Conservation (phyloP, 2,329 filamentous ascomycete species). For the Calonectria pauciramosa region DNA sequence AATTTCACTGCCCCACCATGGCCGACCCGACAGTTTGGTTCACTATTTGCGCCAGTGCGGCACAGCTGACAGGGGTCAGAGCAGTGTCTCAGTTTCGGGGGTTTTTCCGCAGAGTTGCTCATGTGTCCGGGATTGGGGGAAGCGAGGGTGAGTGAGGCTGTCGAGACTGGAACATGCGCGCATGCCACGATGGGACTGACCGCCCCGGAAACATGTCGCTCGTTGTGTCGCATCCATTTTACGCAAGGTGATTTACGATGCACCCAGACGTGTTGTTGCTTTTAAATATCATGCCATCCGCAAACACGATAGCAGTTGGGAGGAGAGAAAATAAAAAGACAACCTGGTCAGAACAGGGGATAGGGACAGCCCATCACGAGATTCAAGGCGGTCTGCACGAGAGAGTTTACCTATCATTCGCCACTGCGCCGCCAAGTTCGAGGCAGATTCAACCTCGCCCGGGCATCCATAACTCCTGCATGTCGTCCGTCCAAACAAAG, state of each 20-base stretch:
- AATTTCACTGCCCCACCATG: conserved; percentile 42
- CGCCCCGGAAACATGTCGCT: background rate
- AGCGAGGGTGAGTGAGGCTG: conserved; percentile 18
- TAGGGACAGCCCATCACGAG: background rate
- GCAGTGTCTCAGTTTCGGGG: conserved; percentile 44
- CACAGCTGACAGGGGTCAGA: conserved; percentile 38
- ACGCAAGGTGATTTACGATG: background rate
- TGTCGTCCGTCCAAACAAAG: conserved; percentile 14
- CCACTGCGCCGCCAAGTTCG: conserved; percentile 3
- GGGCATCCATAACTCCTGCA: conserved; percentile 15
- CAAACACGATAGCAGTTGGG: background rate
- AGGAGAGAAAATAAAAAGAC: background rate
- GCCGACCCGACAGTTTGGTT: conserved; percentile 46
- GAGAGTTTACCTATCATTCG: conserved; percentile 19
- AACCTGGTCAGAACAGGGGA: background rate
- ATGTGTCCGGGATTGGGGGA: conserved; percentile 17
- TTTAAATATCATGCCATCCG: background rate
- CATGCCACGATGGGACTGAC: background rate
- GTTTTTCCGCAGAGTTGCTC: conserved; percentile 25
- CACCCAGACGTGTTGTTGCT: background rate
- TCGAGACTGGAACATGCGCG: conserved; percentile 4
- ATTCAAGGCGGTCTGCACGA: conserved; percentile 30
- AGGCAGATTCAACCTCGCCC: conserved; percentile 11
- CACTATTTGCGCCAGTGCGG: conserved; percentile 42
- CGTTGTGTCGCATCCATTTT: background rate